Base-by-base conservation (phyloP, 2,329 filamentous ascomycete genomes). In the Cercospora zeina region DNA sequence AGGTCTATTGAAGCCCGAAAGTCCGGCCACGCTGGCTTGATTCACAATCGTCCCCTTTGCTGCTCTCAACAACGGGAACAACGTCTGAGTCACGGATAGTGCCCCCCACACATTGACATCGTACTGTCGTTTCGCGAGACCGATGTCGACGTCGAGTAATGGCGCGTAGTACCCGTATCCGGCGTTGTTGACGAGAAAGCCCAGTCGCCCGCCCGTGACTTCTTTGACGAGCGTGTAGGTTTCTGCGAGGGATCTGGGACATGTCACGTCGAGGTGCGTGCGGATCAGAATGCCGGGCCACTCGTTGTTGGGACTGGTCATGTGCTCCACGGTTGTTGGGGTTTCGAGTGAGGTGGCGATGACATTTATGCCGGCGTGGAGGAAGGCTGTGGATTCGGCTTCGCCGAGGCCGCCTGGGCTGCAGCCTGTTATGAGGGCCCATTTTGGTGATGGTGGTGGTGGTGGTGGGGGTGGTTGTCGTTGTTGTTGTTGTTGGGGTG, bases 101-200 rank as follows among this genome's bases (percentile, higher is more conserved):
- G 69, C 71, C 0, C 83, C 82, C 53, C 78, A 80, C 30, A 84
- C 69, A 62, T 85, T 85, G 58, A 83, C 78, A 37, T 82, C 79
- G 70, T 77, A 81, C 31, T 77, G 76, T 21, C 67, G 68, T 77
- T 78, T 81, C 75, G 80, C 84, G n/a, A 78, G 53, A 1, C 73
- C 70, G 1, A 71, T 61, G 16, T 71, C 69, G 4, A 61, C 63
- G 16, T 75, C 73, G 7, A 68, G 65, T 1, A 76, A 47, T 0
- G 70, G 70, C 5, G 60, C 63, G 51, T 67, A 74, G 19, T 69
- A 66, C 1, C 73, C 73, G 1, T 70, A 70, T 0, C 78, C 80
- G 0, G 80, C 80, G 61, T 82, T 82, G 70, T 83, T 82, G 63
- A 82, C 67, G 0, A 83, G 72, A 45, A 82, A 72, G 61, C 83